Evolutionary conservation across 305 asterid species (phyloP).

Genomic region (Withania somnifera): DNA sequence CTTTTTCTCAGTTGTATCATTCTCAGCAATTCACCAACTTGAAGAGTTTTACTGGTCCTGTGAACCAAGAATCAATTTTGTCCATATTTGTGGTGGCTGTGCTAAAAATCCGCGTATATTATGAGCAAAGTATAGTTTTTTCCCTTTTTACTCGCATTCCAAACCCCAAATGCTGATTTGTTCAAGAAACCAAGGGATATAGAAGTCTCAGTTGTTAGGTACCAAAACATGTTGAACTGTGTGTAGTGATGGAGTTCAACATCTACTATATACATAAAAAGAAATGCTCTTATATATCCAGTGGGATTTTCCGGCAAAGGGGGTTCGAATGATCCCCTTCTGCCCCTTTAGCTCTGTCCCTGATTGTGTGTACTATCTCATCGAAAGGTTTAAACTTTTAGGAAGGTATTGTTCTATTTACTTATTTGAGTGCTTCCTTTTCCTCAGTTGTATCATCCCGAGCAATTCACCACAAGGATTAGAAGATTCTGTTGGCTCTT

Average conservation of each 20-base stretch:
- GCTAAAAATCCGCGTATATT: background rate
- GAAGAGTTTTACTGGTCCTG: background rate
- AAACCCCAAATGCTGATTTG: background rate
- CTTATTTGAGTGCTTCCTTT: background rate
- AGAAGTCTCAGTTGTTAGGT: background rate
- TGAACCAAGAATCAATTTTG: background rate
- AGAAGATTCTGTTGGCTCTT: background rate
- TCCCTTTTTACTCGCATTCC: background rate
- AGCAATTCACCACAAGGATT: background rate
- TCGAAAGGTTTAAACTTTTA: background rate
- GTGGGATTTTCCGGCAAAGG: no score
- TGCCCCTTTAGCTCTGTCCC: no score
- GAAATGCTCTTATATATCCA: no score
- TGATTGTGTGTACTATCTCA: background rate
- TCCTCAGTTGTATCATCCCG: background rate
- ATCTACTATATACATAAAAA: no score
- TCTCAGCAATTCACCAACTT: background rate
- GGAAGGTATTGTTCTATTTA: background rate
- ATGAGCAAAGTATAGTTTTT: background rate
- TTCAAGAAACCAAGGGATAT: background rate
- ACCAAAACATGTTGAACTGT: background rate
- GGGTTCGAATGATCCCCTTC: no score
- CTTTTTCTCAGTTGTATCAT: background rate
- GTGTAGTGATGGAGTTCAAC: no score
- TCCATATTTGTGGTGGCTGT: background rate